Base-by-base conservation (phyloP, 139 green algal genomes). In the Closterium sp. region DNA sequence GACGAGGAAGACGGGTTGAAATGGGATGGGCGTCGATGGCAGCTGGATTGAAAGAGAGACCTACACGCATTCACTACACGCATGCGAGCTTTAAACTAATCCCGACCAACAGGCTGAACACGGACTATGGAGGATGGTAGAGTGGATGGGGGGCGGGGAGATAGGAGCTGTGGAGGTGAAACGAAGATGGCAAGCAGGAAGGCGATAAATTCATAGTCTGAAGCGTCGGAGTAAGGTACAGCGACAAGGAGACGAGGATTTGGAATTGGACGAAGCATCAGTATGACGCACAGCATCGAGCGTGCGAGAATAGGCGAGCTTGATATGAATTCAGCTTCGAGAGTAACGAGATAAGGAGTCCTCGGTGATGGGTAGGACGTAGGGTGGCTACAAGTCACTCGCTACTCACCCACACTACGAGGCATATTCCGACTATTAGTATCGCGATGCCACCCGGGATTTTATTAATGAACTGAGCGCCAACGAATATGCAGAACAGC, bases 401-500 rank as follows among this genome's bases (percentile, higher is more conserved):
- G 5, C 62, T 79, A 79, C 62, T 88, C 29, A 34, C 85, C 85
- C 85, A 88, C 2, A 88, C 85, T 34, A 88, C 29, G 22, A 88
- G 28, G 27, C 28, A 31, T 21, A 88, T 88, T 31, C 85, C 85
- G 27, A 31, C 28, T 34, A 88, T 31, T 88, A 88, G 85, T 79
- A 79, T 79, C 62, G 62, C 62, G 17, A 79, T 22, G 62, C 62
- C 62, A 22, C 62, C 62, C 17, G 17, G 17, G 17, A 79, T 13
- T 24, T 79, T 79, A 24, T 79, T 79, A 27, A 79, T 79, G 62
- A 79, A 79, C 62, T 79, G 62, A 22, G 62, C 62, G 62, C 62
- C 62, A 24, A 94, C 91, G 42, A 94, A 94, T 9, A 87, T 88
- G 91, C n/a, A 92, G 45, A 94, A 95, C 0, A 95, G 42, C 24